Evolutionary conservation across 192 early-diverging fungal species (phyloP).

Genomic region (Backusella mclennaniae): DNA sequence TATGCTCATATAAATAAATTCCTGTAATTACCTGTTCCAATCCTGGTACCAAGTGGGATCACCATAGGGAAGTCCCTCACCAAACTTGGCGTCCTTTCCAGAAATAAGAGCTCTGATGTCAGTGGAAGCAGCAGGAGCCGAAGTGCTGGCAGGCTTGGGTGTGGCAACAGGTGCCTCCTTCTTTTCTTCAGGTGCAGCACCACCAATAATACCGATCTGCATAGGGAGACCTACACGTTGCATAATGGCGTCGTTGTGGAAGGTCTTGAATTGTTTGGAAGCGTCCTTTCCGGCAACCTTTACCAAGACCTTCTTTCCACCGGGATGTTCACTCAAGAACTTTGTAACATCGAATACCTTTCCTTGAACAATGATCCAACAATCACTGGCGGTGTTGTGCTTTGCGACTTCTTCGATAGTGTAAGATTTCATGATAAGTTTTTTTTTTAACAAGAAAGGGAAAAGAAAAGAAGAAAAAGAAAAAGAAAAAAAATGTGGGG

Average conservation of each 20-base stretch:
- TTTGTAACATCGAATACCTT: conserved; percentile 76
- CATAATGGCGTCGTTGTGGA: conserved; percentile 47
- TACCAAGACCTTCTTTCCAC: conserved; percentile 86
- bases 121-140: background rate
- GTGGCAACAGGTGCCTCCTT: background rate
- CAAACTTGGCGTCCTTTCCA: conserved; percentile 58
- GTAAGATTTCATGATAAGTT: conserved; percentile 36
- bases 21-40: conserved; percentile 32
- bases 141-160: background rate
- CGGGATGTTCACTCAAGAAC: conserved; percentile 83
- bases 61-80: conserved; percentile 71
- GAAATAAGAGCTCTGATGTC: background rate
- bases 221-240: conserved; percentile 28
- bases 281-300: conserved; percentile 82
- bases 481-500: background rate
- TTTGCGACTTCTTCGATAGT: conserved; percentile 62
- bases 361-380: conserved; percentile 75
- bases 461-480: background rate
- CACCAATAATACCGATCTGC: conserved; percentile 33
- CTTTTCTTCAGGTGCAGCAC: background rate
- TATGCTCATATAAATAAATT: background rate
- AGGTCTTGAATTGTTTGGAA: conserved; percentile 82
- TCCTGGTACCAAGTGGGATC: conserved; percentile 75
- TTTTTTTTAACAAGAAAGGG: background rate
- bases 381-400: conserved; percentile 67